Evolutionary conservation across 2,329 filamentous ascomycete genomes (phyloP).

Genomic region (Tetracladium maxilliforme): DNA sequence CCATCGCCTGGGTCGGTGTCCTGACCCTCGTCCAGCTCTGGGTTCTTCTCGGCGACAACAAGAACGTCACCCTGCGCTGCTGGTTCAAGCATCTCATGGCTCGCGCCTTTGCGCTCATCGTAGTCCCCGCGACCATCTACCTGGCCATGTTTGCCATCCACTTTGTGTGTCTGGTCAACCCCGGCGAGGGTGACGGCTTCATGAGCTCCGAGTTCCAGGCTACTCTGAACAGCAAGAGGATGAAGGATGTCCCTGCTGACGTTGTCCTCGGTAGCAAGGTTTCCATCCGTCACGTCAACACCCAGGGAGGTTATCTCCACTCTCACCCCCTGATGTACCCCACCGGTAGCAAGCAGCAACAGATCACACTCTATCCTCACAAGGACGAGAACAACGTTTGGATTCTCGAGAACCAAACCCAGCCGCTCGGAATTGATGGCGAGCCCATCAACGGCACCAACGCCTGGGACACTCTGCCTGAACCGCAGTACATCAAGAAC

Average conservation of each 20-base stretch:
- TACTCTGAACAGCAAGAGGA: constrained; percentile 88
- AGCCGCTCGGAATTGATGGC: constrained; percentile 65
- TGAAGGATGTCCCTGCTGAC: constrained; percentile 90
- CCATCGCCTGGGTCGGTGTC: constrained; percentile 91
- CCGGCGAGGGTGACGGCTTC: constrained; percentile 94
- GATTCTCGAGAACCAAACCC: constrained; percentile 89
- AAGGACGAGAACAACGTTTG: constrained; percentile 98
- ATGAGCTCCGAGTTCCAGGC: constrained; percentile 99
- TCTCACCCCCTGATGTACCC: constrained; percentile 98
- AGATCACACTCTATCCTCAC: constrained; percentile 95
- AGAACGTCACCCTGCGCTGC: constrained; percentile 67
- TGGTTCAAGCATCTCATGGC: constrained; percentile 94
- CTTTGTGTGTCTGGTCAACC: constrained; percentile 85
- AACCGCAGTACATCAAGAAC: constrained; percentile 57
- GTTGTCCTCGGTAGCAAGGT: constrained; percentile 80
- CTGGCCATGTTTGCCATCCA: constrained; percentile 96
- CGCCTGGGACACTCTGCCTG: constrained; percentile 67
- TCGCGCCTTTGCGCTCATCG: constrained; percentile 77
- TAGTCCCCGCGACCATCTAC: constrained; percentile 83
- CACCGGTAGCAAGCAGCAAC: constrained; percentile 93
- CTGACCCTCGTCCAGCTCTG: constrained; percentile 88
- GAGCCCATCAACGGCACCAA: constrained; percentile 64
- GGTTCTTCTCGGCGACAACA: constrained; percentile 82
- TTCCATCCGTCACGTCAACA: constrained; percentile 84
- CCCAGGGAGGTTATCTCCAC: constrained; percentile 93